Base-by-base conservation (phyloP, 768 basidiomycete species). In the Suillus weaverae region DNA sequence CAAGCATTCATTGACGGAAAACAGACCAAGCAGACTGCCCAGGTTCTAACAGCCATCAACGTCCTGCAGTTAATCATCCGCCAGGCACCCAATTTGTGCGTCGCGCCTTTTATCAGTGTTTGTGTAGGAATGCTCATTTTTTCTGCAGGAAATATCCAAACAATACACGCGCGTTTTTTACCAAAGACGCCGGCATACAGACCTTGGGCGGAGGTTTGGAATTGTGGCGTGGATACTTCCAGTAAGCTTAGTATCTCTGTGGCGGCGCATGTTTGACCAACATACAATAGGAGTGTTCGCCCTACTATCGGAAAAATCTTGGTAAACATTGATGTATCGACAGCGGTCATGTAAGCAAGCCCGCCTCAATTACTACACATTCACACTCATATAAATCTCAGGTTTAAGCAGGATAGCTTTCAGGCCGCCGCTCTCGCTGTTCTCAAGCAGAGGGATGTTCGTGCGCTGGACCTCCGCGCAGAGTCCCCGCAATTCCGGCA, bases 41-140 rank as follows among this genome's bases (percentile, higher is more conserved):
- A 76, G 32, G 75, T 78, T 4, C 44, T 72, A 2, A 75, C 76
- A 3, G 83, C 84, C 0, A 76, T 79, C 0, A 86, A 83, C 43
- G 68, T 86, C 1, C 62, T 86, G 0, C 84, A 86, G 53, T 71
- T 86, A 1, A 76, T 86, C 13, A 65, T 86, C 2, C 79, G 84
- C 0, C 84, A 86, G 61, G 78, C 73, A 0, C 77, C 80, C 0
- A 85, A 86, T 41, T 66, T 80, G 85, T 83, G 61, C 35, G 80
- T 75, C 3, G 4, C 59, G 2, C 16, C 16, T 62, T 54, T 53
- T 36, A 51, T n/a, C 18, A 44, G 32, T 32, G n/a, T 54, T n/a
- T 33, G 32, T 5, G 5, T 33, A 20, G 5, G 10, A 9, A 55
- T 20, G 11, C 60, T 13, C 22, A 46, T 20, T 46, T 22, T 51